These are phyloP conservation scores for Rhizopogon sp. DNA, from an alignment of 768 basidiomycete genomes.

Conservation along the genomic window DNA sequence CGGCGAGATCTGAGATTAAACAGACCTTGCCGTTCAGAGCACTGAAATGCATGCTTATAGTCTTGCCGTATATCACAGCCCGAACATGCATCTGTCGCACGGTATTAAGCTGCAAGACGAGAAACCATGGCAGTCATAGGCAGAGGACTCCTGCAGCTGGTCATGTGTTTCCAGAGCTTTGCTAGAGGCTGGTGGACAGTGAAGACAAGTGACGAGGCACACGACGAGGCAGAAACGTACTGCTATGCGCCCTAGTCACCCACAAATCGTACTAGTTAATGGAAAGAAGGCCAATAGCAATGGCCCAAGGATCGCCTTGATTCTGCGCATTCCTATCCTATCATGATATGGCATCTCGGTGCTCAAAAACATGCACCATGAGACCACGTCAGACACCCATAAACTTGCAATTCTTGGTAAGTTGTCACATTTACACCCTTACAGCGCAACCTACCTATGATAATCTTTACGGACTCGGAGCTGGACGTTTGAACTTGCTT, in stretches of 20 bases:
- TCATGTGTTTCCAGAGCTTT: neutral
- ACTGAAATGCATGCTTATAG: neutral
- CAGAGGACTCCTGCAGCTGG: neutral
- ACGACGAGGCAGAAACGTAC: neutral
- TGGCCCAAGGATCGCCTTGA: neutral
- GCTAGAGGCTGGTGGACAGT: neutral
- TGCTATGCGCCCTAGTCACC: neutral
- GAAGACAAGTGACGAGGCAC: neutral
- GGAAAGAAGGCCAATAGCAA: neutral
- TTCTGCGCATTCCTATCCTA: neutral
- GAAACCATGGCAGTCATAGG: neutral
- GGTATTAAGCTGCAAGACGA: neutral
- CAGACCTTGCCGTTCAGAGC: neutral
- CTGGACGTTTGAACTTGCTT: too few relatives aligned
- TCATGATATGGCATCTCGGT: too few relatives aligned
- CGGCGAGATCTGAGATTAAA: conserved; percentile 19
- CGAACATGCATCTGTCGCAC: neutral
- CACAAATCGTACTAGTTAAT: neutral
- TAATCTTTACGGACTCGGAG: too few relatives aligned
- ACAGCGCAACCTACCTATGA: too few relatives aligned
- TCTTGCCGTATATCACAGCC: neutral
- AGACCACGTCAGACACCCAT: too few relatives aligned
- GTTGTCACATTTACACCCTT: too few relatives aligned
- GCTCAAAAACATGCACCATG: too few relatives aligned
- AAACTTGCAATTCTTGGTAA: too few relatives aligned